These are phyloP conservation scores for Houttuynia cordata DNA, from an alignment of 164 flowering plant genomes.

Conservation along the genomic window DNA sequence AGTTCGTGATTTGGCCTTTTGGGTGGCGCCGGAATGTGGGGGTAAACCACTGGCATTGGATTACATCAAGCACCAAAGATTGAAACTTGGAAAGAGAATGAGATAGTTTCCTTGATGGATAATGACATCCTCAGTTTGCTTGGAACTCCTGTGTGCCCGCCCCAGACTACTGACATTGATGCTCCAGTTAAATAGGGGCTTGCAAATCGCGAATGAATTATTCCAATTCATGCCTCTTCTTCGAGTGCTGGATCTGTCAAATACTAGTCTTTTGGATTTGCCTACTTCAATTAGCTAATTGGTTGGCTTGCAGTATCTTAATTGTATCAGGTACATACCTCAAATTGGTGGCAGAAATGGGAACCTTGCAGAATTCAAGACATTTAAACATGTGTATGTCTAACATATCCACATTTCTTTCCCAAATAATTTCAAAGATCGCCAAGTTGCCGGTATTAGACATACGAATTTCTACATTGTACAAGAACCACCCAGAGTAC, in stretches of 20 bases:
- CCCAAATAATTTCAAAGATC: neutral
- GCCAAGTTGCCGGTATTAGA: constrained; percentile 4
- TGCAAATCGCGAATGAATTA: neutral
- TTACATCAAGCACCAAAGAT: neutral
- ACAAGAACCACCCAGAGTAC: too few relatives aligned
- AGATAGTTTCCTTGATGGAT: constrained; percentile 8
- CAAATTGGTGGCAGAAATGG: neutral
- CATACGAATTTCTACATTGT: too few relatives aligned
- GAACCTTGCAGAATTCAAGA: constrained; percentile 2
- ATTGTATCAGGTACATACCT: neutral
- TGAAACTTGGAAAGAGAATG: constrained; percentile 6
- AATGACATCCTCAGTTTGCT: neutral
- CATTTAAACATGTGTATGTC: neutral
- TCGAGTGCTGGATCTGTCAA: constrained; percentile 10
- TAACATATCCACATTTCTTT: neutral
- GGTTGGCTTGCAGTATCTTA: neutral
- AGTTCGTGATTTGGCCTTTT: constrained; percentile 7
- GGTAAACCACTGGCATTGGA: neutral
- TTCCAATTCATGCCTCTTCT: constrained; percentile 8
- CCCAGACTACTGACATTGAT: constrained; percentile 12
- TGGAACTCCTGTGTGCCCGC: constrained; percentile 6
- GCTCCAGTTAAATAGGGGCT: constrained; percentile 2
- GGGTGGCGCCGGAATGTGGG: constrained; percentile 9
- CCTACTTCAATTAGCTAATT: neutral
- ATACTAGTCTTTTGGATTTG: constrained; percentile 1